phyloP scores from a whole-genome alignment of 345 rosid species.

The Brassica rapa region DNA sequence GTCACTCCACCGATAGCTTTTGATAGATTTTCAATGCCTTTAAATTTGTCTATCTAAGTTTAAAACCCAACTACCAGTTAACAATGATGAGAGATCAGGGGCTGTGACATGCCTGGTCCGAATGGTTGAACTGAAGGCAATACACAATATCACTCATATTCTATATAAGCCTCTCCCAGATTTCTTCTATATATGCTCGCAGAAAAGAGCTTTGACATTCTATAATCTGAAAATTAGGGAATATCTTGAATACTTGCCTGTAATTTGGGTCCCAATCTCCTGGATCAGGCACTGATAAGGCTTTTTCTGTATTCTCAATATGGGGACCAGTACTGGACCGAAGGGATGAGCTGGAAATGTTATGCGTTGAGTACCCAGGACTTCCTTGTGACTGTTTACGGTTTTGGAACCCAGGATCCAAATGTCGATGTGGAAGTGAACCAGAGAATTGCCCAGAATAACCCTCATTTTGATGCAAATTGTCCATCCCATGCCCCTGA shows the following conservation, averaged over 20 bases:
- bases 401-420: neutral
- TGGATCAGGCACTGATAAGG: slow-evolving; percentile 76
- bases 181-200: neutral
- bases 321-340: slow-evolving; percentile 47
- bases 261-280: slow-evolving; percentile 99
- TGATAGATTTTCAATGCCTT: neutral
- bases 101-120: neutral
- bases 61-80: slow-evolving; percentile 17
- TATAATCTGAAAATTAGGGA: neutral
- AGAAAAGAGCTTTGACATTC: slow-evolving; percentile 18
- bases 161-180: slow-evolving; percentile 19
- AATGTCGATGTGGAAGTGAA: neutral
- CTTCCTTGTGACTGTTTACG: neutral
- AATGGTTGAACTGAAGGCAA: neutral
- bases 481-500: slow-evolving; percentile 70
- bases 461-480: slow-evolving; percentile 53
- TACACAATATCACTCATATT: slow-evolving; percentile 7
- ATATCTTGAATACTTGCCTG: slow-evolving; percentile 55
- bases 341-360: slow-evolving; percentile 50
- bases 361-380: slow-evolving; percentile 52
- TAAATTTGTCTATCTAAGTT: neutral
- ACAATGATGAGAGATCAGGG: slow-evolving; percentile 18
- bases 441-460: neutral
- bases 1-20: neutral
- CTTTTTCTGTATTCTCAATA: slow-evolving; percentile 56